phyloP scores from a whole-genome alignment of 1,284 basidiomycete genomes.

The Cryptococcus jaspeensis region DNA sequence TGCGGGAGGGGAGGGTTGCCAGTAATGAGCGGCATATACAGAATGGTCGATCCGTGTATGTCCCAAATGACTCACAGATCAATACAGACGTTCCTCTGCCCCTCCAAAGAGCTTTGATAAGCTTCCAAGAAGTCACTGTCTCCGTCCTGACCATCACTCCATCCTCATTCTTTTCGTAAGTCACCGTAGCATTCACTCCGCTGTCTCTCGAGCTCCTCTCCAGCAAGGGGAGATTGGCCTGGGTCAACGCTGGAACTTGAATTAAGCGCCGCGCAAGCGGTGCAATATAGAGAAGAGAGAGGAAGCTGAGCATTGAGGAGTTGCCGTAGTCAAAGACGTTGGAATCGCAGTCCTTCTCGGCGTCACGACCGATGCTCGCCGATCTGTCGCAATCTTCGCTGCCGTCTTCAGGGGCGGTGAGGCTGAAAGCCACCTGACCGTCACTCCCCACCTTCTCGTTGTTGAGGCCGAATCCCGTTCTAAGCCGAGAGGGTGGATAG shows the following conservation, averaged over 20 bases:
- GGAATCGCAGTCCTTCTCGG: too few relatives aligned
- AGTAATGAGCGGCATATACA: too few relatives aligned
- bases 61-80: constrained; percentile 36
- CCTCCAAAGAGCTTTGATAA: constrained; percentile 35
- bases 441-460: constrained; percentile 10
- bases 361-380: constrained; percentile 8
- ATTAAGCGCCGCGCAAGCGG: constrained; percentile 29
- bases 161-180: constrained; percentile 4
- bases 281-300: constrained; percentile 39
- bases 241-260: constrained; percentile 28
- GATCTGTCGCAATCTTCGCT: constrained; percentile 1
- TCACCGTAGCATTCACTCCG: constrained; percentile 13
- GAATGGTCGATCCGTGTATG: too few relatives aligned
- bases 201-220: constrained; percentile 36
- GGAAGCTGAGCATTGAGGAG: constrained; percentile 42
- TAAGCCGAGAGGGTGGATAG: constrained; percentile 31
- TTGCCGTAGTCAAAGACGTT: constrained; percentile 46
- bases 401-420: constrained; percentile 8
- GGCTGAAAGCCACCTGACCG: constrained; percentile 11
- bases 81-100: constrained; percentile 31
- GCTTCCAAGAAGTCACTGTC: too few relatives aligned
- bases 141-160: constrained; percentile 33
- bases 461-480: constrained; percentile 40
- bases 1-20: constrained; percentile 10
- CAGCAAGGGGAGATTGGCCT: constrained; percentile 41